Percentiles rank a stretch among this genome's conserved stretches.
These are phyloP conservation scores for Kwoniella mangroviensis DNA, from an alignment of 768 basidiomycete species.

Conservation along the genomic window DNA sequence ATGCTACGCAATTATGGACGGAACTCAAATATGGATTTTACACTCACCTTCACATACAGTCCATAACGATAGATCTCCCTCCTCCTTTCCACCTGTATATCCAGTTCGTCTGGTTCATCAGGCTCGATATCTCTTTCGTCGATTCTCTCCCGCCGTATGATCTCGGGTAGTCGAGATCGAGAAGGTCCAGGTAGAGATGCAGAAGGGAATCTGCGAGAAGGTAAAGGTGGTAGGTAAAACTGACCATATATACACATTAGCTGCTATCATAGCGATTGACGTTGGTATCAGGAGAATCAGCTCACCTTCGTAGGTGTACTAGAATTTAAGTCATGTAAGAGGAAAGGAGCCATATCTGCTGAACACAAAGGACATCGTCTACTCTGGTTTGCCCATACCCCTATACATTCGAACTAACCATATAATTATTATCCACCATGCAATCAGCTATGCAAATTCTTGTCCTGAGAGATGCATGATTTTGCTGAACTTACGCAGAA, in stretches of 20 bases:
- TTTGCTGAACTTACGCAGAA: constrained; percentile 65
- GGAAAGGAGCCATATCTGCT: constrained; percentile 50
- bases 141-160: constrained; percentile 39
- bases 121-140: constrained; percentile 59
- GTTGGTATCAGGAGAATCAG: background rate
- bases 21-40: too few species aligned
- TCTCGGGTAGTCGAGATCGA: constrained; percentile 13
- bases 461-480: background rate
- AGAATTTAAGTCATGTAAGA: constrained; percentile 52
- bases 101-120: constrained; percentile 71
- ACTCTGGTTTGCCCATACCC: constrained; percentile 70
- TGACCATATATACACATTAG: constrained; percentile 48
- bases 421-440: background rate
- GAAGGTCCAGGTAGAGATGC: constrained; percentile 38
- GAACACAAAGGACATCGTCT: constrained; percentile 52
- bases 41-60: constrained; percentile 80
- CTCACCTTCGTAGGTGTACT: constrained; percentile 49
- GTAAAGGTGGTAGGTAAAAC: constrained; percentile 71
- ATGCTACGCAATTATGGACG: too few species aligned
- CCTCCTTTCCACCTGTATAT: constrained; percentile 72
- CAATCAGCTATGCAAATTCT: background rate
- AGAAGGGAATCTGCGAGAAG: constrained; percentile 31
- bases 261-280: background rate
- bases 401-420: constrained; percentile 74
- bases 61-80: constrained; percentile 79